phyloP scores from a whole-genome alignment of 805 yeast species.

The Wickerhamiella galacta region DNA sequence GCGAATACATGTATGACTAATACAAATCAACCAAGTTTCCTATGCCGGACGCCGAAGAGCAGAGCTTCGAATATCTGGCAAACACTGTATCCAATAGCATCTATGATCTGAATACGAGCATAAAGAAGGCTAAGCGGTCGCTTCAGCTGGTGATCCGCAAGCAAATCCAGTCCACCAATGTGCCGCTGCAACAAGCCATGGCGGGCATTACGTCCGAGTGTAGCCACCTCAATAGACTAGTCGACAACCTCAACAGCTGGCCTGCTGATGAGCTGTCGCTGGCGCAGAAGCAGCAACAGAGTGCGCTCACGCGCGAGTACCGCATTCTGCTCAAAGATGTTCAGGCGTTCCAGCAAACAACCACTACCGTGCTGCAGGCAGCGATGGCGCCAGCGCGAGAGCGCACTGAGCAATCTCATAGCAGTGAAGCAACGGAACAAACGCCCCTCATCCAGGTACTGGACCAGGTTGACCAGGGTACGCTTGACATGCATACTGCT shows the following conservation, averaged over 20 bases:
- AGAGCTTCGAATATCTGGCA: constrained; percentile 7
- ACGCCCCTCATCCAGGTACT: constrained; percentile 25
- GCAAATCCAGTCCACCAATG: constrained; percentile 1
- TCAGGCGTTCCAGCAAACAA: constrained; percentile 3
- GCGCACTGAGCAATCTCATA: background rate
- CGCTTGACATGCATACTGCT: constrained; percentile 17
- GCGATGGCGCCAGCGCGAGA: background rate
- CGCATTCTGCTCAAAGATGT: constrained; percentile 3
- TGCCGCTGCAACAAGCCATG: constrained; percentile 1
- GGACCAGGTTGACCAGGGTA: constrained; percentile 21
- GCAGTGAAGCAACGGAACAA: background rate
- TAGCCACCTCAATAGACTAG: constrained; percentile 1
- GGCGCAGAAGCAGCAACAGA: constrained; percentile 1
- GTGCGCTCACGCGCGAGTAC: constrained; percentile 1
- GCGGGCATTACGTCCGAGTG: constrained; percentile 3
- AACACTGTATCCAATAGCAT: constrained; percentile 11
- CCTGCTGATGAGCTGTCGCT: background rate
- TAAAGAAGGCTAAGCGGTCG: constrained; percentile 8
- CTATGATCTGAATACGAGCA: constrained; percentile 12
- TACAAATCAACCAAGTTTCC: background rate
- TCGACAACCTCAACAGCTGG: constrained; percentile 1
- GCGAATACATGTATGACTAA: no score
- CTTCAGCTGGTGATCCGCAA: constrained; percentile 1
- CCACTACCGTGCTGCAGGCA: background rate
- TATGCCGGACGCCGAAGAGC: constrained; percentile 19